Conservation (phyloP, 306 rosid genomes). For the Castanea mollissima region DNA sequence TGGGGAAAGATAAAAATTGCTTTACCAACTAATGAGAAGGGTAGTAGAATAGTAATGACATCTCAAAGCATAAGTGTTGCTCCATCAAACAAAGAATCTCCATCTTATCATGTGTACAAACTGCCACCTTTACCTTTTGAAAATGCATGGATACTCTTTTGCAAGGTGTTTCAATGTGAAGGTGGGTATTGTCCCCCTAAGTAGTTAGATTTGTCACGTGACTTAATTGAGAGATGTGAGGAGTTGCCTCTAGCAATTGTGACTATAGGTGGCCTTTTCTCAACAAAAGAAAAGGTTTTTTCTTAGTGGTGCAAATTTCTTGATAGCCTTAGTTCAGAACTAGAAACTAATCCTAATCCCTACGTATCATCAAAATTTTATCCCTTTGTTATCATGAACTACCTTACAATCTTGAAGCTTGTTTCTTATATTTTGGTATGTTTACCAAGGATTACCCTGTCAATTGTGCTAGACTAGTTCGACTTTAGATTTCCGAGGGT, state of each 20-base stretch:
- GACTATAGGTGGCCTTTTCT: background rate
- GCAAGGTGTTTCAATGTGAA: background rate
- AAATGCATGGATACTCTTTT: background rate
- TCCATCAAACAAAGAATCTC: background rate
- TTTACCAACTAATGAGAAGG: background rate
- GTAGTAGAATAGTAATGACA: background rate
- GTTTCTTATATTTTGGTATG: background rate
- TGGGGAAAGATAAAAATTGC: background rate
- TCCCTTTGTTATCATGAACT: background rate
- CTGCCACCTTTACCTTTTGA: background rate
- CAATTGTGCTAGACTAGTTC: no score
- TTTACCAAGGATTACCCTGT: background rate
- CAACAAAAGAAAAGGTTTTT: background rate
- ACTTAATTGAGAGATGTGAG: background rate
- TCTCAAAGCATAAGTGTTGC: background rate
- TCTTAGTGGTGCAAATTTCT: background rate
- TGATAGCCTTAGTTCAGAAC: background rate
- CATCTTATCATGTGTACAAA: no score
- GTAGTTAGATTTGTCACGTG: background rate
- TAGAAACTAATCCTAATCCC: background rate
- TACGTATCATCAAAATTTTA: no score
- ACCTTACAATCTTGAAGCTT: no score
- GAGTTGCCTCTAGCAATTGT: background rate
- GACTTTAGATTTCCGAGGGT: background rate
- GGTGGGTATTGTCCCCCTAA: background rate